A percentile compares a stretch with the other conserved stretches of the same genome.
Conservation (phyloP, 2,329 filamentous ascomycete genomes). For the Lecanicillium sp. region DNA sequence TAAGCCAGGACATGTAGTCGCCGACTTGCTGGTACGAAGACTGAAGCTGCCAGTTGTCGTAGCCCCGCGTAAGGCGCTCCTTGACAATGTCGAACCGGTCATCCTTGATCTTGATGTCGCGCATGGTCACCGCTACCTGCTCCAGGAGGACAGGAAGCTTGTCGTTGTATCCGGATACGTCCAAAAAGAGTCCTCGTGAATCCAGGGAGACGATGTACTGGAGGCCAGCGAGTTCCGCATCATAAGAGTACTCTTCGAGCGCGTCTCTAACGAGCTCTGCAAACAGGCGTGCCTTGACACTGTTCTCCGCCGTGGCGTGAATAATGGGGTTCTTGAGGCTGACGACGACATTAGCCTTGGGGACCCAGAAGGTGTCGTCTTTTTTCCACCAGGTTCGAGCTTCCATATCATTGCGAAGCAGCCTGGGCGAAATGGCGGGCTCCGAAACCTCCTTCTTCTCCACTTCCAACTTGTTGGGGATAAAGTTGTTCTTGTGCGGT, state of each 20-base stretch:
- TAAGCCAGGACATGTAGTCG: constrained; percentile 75
- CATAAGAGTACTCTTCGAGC: constrained; percentile 88
- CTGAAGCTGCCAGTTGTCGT: constrained; percentile 81
- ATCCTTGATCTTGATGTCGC: constrained; percentile 74
- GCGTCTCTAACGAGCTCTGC: constrained; percentile 83
- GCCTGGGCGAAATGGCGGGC: constrained; percentile 63
- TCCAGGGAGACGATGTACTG: constrained; percentile 73
- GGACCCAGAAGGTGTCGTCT: constrained; percentile 97
- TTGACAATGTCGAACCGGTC: constrained; percentile 89
- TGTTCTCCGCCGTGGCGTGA: constrained; percentile 70
- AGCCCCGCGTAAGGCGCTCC: constrained; percentile 67
- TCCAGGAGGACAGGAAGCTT: constrained; percentile 87
- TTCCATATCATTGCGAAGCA: constrained; percentile 76
- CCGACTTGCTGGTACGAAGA: constrained; percentile 86
- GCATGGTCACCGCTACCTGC: constrained; percentile 77
- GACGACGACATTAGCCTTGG: constrained; percentile 81
- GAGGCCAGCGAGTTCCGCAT: constrained; percentile 86
- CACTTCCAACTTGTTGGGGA: constrained; percentile 86
- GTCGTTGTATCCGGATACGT: constrained; percentile 89
- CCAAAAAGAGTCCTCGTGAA: constrained; percentile 65
- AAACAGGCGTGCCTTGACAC: constrained; percentile 72
- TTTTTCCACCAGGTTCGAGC: constrained; percentile 96
- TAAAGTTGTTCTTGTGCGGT: constrained; percentile 91
- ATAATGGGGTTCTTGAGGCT: constrained; percentile 72
- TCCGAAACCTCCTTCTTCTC: constrained; percentile 86